phyloP scores from a whole-genome alignment of 225 moss, liverwort and hornwort genomes.

The Pseudisothecium myosuroides region DNA sequence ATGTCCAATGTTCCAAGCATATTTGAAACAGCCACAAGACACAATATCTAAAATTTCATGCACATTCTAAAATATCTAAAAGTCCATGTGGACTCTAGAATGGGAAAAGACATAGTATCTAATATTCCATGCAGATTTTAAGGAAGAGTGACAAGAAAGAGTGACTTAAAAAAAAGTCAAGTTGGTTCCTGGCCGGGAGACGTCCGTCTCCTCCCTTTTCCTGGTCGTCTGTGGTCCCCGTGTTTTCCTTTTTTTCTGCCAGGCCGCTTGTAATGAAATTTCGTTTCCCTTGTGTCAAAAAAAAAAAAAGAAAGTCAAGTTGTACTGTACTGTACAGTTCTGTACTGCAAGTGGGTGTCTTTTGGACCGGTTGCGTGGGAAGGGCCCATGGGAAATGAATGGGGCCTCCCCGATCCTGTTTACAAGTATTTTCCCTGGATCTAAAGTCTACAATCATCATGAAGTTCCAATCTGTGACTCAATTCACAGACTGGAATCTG shows the following conservation, averaged over 20 bases:
- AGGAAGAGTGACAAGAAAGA: neutral
- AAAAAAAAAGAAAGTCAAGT: too few species aligned
- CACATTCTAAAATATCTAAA: neutral
- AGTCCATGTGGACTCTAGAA: neutral
- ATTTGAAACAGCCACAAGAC: too few species aligned
- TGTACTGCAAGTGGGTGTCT: neutral
- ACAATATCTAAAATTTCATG: neutral
- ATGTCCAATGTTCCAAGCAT: too few species aligned
- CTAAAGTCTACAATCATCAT: neutral
- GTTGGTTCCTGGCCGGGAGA: too few species aligned
- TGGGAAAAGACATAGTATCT: neutral
- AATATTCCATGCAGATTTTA: neutral
- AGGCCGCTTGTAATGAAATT: too few species aligned
- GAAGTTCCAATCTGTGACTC: neutral
- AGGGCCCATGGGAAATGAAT: neutral
- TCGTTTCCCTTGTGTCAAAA: too few species aligned
- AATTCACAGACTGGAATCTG: neutral
- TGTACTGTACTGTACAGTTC: too few species aligned
- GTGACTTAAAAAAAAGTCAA: neutral
- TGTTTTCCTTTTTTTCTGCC: too few species aligned
- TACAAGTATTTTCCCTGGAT: neutral
- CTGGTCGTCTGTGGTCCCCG: too few species aligned
- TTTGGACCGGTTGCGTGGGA: neutral
- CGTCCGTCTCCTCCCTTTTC: too few species aligned
- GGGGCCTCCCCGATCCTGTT: neutral